Conservation (phyloP, 257 asterid species). For the Echites panduratus region DNA sequence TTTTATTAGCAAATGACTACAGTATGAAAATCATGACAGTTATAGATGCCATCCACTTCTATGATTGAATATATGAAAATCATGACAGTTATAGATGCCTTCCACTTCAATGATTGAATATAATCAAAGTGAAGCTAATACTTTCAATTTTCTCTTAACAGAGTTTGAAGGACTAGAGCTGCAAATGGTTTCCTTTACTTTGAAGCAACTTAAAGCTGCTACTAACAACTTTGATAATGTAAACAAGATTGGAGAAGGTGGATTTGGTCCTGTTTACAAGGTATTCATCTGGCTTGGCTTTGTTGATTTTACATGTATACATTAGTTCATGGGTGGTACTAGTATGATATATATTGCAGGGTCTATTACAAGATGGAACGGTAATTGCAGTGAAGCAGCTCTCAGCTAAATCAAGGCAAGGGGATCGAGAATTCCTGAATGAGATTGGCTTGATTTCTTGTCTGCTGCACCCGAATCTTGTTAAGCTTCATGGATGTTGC, state of each 20-base stretch:
- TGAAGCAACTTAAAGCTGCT: constrained; percentile 80
- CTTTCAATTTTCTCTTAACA: constrained; percentile 24
- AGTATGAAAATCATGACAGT: neutral
- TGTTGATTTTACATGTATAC: neutral
- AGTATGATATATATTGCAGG: constrained; percentile 39
- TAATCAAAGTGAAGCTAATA: neutral
- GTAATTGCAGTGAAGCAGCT: constrained; percentile 81
- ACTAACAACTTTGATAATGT: constrained; percentile 66
- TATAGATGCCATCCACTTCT: neutral
- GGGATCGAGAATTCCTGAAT: constrained; percentile 72
- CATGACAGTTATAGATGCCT: neutral
- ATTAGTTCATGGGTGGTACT: constrained; percentile 10
- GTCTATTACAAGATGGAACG: constrained; percentile 62
- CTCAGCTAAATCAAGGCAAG: constrained; percentile 75
- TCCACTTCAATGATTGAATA: neutral
- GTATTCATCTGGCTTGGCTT: constrained; percentile 23
- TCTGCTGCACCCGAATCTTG: constrained; percentile 75
- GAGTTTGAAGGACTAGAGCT: constrained; percentile 57
- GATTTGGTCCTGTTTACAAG: constrained; percentile 94
- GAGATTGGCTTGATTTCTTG: constrained; percentile 89
- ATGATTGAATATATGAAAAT: neutral
- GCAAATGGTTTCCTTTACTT: constrained; percentile 59
- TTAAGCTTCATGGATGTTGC: constrained; percentile 80
- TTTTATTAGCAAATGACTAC: neutral
- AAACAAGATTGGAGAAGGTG: constrained; percentile 93